Evolutionary conservation across 352 stramenopile species (phyloP), one percentile per base, ranked within the genome.

Genomic region (Phytopythium kandeliae): DNA sequence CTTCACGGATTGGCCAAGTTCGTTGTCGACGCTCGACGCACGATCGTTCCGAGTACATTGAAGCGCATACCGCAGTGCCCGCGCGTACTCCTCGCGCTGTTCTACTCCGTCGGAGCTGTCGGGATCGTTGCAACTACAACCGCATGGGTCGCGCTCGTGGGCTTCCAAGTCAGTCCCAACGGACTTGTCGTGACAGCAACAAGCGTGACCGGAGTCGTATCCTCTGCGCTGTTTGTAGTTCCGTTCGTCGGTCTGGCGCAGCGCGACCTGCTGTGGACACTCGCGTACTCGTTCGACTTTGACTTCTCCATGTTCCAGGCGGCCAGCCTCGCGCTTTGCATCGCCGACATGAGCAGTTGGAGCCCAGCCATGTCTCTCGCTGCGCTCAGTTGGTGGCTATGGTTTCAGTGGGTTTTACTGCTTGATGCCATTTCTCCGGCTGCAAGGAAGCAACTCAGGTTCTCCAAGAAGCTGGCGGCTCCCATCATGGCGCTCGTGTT

Each of bases 251-350:
- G 44, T 3, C n/a, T 50, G 8, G 17, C 28, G 4, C 44, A 50
- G 17, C 44, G 44, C 28, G 44, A 50, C 21, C 17, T 50, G 26
- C 44, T 50, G 2, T 36, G 31, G 31, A 36, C 28, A 13, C 28
- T 50, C 17, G 44, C 10, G 24, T 36, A 38, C n/a, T 38, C 28
- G 26, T 50, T 50, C 28, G 44, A 50, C 28, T 50, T 38, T 26
- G 37, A 49, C 26, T 49, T 49, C 25, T 49, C 43, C 17, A 26
- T 49, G 19, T 33, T 35, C 30, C 43, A 49, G 25, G 43, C 43
- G 8, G 25, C 26, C 16, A 25, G 17, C 10, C 30, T 49, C 26
- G 17, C 43, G 25, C 8, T 35, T 1, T 26, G 25, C 16, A 7
- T 35, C 3, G 43, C 30, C 7, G 25, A 49, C 43, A 49, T 49